Percentiles rank a stretch among this genome's conserved stretches.
phyloP scores from a whole-genome alignment of 306 rosid genomes.

The Castanopsis chinensis region DNA sequence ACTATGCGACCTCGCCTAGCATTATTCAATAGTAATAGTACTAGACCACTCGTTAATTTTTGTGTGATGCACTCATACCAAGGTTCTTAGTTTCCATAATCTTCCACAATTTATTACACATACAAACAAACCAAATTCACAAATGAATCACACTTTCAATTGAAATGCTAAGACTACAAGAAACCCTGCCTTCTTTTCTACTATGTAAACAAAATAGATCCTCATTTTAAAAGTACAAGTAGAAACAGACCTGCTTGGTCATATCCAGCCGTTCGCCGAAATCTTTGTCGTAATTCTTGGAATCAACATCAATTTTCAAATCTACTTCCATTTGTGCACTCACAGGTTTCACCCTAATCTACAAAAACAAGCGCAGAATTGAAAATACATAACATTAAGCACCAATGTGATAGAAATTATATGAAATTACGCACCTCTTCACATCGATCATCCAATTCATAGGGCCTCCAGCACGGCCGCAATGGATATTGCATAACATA shows the following conservation, averaged over 20 bases:
- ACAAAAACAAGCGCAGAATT: constrained; percentile 10
- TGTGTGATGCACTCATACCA: background rate
- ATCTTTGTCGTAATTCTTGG: constrained; percentile 55
- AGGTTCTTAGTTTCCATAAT: background rate
- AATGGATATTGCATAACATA: constrained; percentile 85
- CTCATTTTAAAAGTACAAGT: background rate
- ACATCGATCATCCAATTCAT: constrained; percentile 70
- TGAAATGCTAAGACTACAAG: background rate
- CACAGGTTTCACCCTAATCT: constrained; percentile 68
- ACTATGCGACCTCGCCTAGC: background rate
- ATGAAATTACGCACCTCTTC: constrained; percentile 51
- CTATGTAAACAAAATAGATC: background rate
- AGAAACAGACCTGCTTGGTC: constrained; percentile 62
- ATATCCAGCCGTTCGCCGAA: constrained; percentile 31
- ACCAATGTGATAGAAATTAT: background rate
- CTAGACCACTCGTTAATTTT: background rate
- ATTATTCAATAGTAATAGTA: background rate
- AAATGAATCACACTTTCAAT: background rate
- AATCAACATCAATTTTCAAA: constrained; percentile 54
- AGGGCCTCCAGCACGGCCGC: constrained; percentile 86
- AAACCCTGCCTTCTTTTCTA: background rate
- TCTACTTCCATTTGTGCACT: constrained; percentile 68
- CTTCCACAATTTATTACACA: background rate
- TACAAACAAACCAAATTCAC: background rate
- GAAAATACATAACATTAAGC: background rate